Conservation (phyloP, 2,329 filamentous ascomycete genomes). For the Didymella exigua region DNA sequence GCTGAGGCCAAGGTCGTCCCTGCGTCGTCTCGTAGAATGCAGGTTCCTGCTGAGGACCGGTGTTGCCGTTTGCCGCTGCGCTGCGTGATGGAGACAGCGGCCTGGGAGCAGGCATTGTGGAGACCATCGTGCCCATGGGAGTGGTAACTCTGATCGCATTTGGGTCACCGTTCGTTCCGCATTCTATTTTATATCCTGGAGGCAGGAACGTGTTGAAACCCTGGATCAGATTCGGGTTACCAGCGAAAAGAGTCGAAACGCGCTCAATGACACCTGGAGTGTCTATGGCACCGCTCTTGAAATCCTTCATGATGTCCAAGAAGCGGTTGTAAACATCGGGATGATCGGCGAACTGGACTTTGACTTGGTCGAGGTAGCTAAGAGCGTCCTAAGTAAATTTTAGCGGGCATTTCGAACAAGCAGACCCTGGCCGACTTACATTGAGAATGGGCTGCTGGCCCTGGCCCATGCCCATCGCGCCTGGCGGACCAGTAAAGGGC, state of each 20-base stretch:
- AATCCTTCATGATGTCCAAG: constrained; percentile 99
- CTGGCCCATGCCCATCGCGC: constrained; percentile 68
- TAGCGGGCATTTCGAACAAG: constrained; percentile 8
- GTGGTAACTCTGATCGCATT: constrained; percentile 97
- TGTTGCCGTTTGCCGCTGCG: constrained; percentile 61
- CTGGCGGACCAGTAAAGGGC: constrained; percentile 52
- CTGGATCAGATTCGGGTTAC: constrained; percentile 93
- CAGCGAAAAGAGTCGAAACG: constrained; percentile 93
- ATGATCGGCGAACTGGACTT: constrained; percentile 95
- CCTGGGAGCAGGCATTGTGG: constrained; percentile 71
- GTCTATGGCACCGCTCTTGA: constrained; percentile 98
- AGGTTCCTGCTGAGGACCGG: constrained; percentile 50
- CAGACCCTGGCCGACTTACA: constrained; percentile 18
- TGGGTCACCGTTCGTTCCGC: constrained; percentile 88
- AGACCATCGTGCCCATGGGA: constrained; percentile 94
- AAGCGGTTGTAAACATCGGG: constrained; percentile 98
- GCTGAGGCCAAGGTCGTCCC: constrained; percentile 50
- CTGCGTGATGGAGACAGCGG: constrained; percentile 55
- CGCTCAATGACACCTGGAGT: constrained; percentile 97
- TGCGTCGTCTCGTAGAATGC: constrained; percentile 45
- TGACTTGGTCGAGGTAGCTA: constrained; percentile 97
- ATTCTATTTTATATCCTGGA: constrained; percentile 95
- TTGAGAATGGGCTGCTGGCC: constrained; percentile 85
- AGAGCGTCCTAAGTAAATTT: constrained; percentile 68
- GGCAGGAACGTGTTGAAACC: constrained; percentile 98